Percentiles rank a stretch among this genome's conserved stretches.
These are phyloP conservation scores for Tricharina praecox DNA, from an alignment of 495 filamentous ascomycete genomes.

Conservation along the genomic window DNA sequence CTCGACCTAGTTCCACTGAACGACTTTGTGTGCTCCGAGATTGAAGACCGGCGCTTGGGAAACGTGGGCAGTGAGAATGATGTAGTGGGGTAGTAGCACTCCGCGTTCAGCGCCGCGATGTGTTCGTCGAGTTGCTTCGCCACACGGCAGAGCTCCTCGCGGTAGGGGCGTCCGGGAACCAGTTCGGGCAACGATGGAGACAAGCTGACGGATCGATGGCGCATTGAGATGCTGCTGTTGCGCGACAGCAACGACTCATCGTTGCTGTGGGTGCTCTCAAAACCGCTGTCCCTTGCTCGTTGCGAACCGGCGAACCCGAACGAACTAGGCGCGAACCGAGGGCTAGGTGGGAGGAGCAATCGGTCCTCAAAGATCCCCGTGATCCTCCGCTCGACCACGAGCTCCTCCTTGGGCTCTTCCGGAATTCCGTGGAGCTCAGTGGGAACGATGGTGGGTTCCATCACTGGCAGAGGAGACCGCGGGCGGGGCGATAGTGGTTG, in stretches of 20 bases:
- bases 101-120: slow-evolving; percentile 23
- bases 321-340: slow-evolving; percentile 1
- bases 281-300: slow-evolving; percentile 4
- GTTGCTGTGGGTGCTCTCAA: neutral
- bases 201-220: slow-evolving; percentile 23
- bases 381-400: slow-evolving; percentile 21
- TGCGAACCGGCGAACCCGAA: neutral
- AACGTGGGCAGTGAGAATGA: neutral
- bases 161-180: slow-evolving; percentile 14
- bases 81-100: neutral
- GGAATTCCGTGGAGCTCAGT: neutral
- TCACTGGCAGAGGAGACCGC: neutral
- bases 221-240: slow-evolving; percentile 13
- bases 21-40: neutral
- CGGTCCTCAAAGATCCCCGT: slow-evolving; percentile 26
- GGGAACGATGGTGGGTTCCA: neutral
- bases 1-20: slow-evolving; percentile 15
- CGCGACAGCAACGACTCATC: slow-evolving; percentile 9
- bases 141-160: slow-evolving; percentile 24
- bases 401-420: slow-evolving; percentile 13
- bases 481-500: neutral
- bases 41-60: neutral
- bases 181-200: slow-evolving; percentile 19
- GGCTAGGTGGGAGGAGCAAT: slow-evolving; percentile 20
- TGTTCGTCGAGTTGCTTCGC: slow-evolving; percentile 24